Percentiles rank a stretch among this genome's conserved stretches.
phyloP scores from a whole-genome alignment of 495 filamentous ascomycete species.

The Trichoderma gamsii region DNA sequence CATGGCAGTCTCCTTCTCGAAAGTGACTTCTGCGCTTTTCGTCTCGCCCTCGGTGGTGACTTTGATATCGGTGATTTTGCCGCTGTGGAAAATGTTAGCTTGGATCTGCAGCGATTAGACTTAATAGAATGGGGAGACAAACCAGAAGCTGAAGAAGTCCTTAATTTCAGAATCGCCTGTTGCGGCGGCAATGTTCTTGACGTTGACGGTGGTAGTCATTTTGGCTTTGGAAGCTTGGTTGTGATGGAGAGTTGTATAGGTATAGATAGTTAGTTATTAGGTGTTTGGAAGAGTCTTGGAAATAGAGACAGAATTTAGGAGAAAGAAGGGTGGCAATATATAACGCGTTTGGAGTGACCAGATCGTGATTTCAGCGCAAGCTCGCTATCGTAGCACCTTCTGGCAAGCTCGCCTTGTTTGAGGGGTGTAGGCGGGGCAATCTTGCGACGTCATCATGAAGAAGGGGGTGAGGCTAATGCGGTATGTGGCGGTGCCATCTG shows the following conservation, averaged over 20 bases:
- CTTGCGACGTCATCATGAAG: constrained; percentile 11
- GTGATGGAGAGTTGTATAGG: neutral
- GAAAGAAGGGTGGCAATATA: neutral
- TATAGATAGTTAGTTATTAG: neutral
- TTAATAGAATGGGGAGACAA: constrained; percentile 26
- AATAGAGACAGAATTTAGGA: neutral
- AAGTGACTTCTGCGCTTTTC: constrained; percentile 83
- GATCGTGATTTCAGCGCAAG: constrained; percentile 3
- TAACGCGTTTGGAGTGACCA: neutral
- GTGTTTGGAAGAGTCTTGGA: neutral
- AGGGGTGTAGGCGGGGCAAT: constrained; percentile 9
- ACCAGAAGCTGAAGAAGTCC: constrained; percentile 99
- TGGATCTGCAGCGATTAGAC: neutral
- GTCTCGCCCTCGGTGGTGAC: constrained; percentile 61
- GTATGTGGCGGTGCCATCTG: neutral
- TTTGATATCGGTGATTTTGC: constrained; percentile 80
- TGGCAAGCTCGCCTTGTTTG: neutral
- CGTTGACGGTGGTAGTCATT: constrained; percentile 34
- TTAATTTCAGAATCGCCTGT: constrained; percentile 86
- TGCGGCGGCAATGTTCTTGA: constrained; percentile 74
- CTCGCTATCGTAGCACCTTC: neutral
- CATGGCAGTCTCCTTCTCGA: constrained; percentile 91
- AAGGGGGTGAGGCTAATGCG: constrained; percentile 5
- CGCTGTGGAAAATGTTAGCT: constrained; percentile 48
- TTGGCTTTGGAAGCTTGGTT: neutral